Evolutionary conservation across 768 basidiomycete species (phyloP).

Genomic region (Artomyces pyxidatus): DNA sequence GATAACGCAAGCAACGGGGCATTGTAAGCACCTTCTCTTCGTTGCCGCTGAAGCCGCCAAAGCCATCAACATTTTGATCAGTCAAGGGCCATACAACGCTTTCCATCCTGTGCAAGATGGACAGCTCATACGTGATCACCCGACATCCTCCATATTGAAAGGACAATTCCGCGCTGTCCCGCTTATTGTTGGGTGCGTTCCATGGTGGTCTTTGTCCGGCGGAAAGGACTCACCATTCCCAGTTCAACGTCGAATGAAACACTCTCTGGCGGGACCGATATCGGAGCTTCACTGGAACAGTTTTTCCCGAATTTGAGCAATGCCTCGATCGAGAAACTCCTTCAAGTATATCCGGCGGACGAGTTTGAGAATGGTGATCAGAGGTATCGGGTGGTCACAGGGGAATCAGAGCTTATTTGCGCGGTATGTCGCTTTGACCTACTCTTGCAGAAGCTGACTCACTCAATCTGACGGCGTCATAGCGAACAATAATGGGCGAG

Average conservation of each 20-base stretch:
- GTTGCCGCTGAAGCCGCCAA: not conserved
- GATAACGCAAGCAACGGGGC: conserved; percentile 32
- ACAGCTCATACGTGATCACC: conserved; percentile 39
- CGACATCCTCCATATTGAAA: conserved; percentile 35
- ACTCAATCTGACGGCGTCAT: not conserved
- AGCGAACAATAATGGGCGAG: conserved; percentile 40
- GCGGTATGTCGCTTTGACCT: conserved; percentile 34
- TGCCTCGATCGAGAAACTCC: conserved; percentile 30
- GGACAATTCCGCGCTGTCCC: conserved; percentile 45
- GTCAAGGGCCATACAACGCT: conserved; percentile 34
- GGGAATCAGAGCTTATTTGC: conserved; percentile 43
- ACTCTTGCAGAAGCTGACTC: not conserved
- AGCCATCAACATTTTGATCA: conserved; percentile 9
- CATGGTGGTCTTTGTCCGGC: not conserved
- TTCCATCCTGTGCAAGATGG: conserved; percentile 54
- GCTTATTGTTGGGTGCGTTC: conserved; percentile 46
- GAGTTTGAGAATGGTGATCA: conserved; percentile 36
- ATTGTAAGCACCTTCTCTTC: conserved; percentile 30
- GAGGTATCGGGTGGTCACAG: conserved; percentile 37
- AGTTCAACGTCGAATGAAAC: conserved; percentile 58
- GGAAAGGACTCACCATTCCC: conserved; percentile 7
- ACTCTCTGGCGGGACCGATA: conserved; percentile 32
- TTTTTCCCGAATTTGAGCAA: conserved; percentile 40
- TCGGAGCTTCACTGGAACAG: conserved; percentile 28
- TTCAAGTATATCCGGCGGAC: conserved; percentile 34